Evolutionary conservation across 1,284 basidiomycete species (phyloP).

Genomic region (Blastosporella zonata): DNA sequence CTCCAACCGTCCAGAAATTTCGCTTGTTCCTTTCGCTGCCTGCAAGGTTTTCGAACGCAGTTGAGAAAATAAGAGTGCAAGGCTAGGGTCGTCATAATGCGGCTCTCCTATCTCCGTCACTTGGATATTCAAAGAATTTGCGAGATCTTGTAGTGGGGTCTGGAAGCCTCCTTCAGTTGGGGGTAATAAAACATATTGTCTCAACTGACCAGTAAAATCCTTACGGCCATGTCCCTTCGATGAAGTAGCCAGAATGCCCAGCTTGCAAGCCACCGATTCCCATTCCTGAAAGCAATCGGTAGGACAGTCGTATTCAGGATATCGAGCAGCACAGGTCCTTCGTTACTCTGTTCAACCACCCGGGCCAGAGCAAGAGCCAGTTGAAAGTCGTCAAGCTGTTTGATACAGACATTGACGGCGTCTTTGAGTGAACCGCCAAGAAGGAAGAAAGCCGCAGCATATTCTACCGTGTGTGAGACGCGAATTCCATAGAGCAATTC

Average conservation of each 20-base stretch:
- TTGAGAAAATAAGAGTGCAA: constrained; percentile 89
- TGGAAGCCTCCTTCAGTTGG: constrained; percentile 28
- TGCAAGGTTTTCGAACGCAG: constrained; percentile 87
- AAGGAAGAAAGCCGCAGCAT: constrained; percentile 97
- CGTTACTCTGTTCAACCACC: constrained; percentile 76
- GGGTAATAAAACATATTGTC: neutral
- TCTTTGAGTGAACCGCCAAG: constrained; percentile 88
- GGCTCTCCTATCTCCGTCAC: constrained; percentile 75
- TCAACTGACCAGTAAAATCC: constrained; percentile 69
- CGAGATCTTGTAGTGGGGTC: constrained; percentile 78
- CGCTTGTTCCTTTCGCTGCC: constrained; percentile 86
- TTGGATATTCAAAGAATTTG: constrained; percentile 48
- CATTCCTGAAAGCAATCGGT: constrained; percentile 80
- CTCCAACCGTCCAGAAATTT: constrained; percentile 82
- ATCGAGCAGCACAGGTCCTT: constrained; percentile 73
- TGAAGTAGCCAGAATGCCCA: constrained; percentile 95
- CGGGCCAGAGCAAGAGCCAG: constrained; percentile 87
- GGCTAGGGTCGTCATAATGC: constrained; percentile 88
- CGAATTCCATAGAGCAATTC: neutral
- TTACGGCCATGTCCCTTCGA: constrained; percentile 81
- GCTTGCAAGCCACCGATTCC: constrained; percentile 93
- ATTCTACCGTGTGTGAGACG: constrained; percentile 52
- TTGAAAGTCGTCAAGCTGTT: constrained; percentile 86
- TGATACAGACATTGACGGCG: constrained; percentile 89
- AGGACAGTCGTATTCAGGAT: constrained; percentile 77